Evolutionary conservation across 768 basidiomycete genomes (phyloP), one percentile per base, ranked within the genome.

Genomic region (Pisolithus marmoratus): DNA sequence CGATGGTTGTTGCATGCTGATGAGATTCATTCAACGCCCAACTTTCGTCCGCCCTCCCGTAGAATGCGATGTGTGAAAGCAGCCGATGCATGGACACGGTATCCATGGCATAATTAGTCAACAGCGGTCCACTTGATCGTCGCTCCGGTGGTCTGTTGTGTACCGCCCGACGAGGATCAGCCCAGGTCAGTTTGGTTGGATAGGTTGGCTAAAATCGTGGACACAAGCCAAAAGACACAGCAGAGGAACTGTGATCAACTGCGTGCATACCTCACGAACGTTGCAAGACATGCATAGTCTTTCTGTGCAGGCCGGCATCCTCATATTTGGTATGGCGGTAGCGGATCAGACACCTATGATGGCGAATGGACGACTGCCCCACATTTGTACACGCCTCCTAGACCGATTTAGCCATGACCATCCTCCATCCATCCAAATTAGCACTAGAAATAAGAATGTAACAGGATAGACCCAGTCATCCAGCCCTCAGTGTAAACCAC

Each of bases 91-190:
- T 59, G 54, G 60, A 53, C 58, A 60, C 49, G 53, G 68, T 68
- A 67, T 54, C 62, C 59, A 66, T 46, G 59, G 56, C 54, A 54
- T 51, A 52, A 57, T 60, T 62, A 52, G 60, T 54, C 38, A 47
- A 53, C 58, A 55, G 64, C 66, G 60, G 68, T 59, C 55, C 51
- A 49, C 58, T 56, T 70, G 67, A 68, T 68, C 61, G 64, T 70
- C 68, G 60, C 41, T 58, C 41, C 24, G 50, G n/a, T n/a, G 45
- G 49, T 49, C 55, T 68, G 64, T 68, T 68, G 67, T 70, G 67
- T 61, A 61, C 50, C 46, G 57, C 48, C 56, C 58, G 64, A 66
- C 55, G 66, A 49, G 58, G 64, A 66, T 66, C 64, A 36, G 19
- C 46, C 59, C 50, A 36, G 54, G 41, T 53, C 47, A 41, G 27